Evolutionary conservation across 2,329 filamentous ascomycete genomes (phyloP), one percentile per base, ranked within the genome.

Genomic region (Fusarium palustre): DNA sequence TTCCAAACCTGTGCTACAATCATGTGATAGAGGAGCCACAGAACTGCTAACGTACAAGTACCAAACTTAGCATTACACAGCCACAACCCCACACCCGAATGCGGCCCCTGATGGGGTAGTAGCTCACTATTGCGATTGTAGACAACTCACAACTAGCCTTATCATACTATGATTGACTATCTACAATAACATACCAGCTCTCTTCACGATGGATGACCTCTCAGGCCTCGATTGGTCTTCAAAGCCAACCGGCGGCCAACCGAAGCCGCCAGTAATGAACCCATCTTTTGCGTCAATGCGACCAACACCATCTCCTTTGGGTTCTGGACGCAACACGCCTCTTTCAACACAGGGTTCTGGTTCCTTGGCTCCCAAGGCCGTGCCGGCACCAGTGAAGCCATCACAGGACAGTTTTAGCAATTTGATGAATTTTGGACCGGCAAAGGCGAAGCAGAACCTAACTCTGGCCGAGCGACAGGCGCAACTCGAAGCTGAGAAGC

Each of bases 391-490:
- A 3, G 61, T 80, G 6, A 91, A 87, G 71, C 75, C 89, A 36
- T 79, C 86, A 8, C 81, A 85, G 47, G 92, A 96, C 76, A 93
- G 91, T 82, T 96, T 96, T 80, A 92, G 92, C 75, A 91, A 90
- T 74, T 83, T 96, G 53, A 84, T 94, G 65, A 89, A 86, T 70
- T 89, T 91, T 74, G 79, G 78, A 18, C 71, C 77, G 8, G 81
- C 85, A 52, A 90, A 90, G 77, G 80, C 81, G 55, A 87, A 86
- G 31, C 91, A 89, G 78, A 96, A 91, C 68, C 83, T 97, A 18
- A 91, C 88, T 65, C 81, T 97, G 70, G 88, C 92, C 69, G 92
- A 97, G 79, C 90, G 93, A 74, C 92, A 93, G 79, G 87, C 88
- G 66, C 88, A 87, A 63, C 79, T 91, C 38, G 86, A 89, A 68